Percentiles rank a stretch among this genome's conserved stretches.
These are phyloP conservation scores for Populus davidiana DNA, from an alignment of 345 rosid genomes.

Conservation along the genomic window DNA sequence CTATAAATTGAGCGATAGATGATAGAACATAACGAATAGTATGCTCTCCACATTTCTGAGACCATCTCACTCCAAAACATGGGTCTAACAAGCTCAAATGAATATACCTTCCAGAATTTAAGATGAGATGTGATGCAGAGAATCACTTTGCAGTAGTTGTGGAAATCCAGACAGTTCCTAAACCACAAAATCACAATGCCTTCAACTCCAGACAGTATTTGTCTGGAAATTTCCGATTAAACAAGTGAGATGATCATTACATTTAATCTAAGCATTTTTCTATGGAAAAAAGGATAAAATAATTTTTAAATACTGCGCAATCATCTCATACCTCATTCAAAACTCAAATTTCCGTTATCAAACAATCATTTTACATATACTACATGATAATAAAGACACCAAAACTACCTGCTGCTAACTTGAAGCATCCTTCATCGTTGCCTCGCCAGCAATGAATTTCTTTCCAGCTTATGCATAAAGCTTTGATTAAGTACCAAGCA, in stretches of 20 bases:
- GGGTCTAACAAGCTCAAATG: background rate
- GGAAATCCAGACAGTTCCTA: background rate
- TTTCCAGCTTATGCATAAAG: background rate
- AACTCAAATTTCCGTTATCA: background rate
- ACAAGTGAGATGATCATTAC: background rate
- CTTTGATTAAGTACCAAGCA: background rate
- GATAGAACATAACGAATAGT: background rate
- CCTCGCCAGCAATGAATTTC: background rate
- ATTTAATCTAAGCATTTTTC: background rate
- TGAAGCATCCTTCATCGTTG: background rate
- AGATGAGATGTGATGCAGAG: background rate
- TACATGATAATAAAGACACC: background rate
- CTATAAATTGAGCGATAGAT: background rate
- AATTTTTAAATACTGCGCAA: background rate
- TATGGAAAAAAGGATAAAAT: background rate
- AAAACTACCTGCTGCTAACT: background rate
- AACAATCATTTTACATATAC: background rate
- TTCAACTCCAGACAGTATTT: too few relatives aligned
- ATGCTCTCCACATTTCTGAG: background rate
- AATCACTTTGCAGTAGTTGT: background rate
- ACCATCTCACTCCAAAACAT: background rate
- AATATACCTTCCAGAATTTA: background rate
- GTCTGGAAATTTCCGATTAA: background rate
- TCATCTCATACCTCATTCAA: background rate
- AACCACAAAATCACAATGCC: background rate